These are phyloP conservation scores for Cyclotella kingstonii DNA, from an alignment of 108 stramenopile genomes.

Conservation along the genomic window DNA sequence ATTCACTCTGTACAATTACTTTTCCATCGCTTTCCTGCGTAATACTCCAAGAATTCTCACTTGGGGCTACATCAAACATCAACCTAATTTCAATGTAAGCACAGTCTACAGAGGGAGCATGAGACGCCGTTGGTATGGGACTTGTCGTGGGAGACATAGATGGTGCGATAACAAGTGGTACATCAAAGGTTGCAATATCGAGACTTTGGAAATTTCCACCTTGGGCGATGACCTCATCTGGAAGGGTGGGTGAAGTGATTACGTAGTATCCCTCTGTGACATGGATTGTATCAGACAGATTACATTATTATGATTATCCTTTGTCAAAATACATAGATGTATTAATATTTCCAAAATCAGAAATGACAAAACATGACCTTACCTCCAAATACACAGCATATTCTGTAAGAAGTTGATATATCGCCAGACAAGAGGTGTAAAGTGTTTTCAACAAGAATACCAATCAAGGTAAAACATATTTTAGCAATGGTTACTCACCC, in stretches of 20 bases:
- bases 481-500: slow-evolving; percentile 17
- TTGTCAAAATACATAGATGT: background rate
- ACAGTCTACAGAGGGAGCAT: slow-evolving; percentile 5
- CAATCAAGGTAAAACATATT: too few species aligned
- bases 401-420: too few species aligned
- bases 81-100: background rate
- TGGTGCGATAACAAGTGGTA: slow-evolving; percentile 4
- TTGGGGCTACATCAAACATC: background rate
- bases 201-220: slow-evolving; percentile 13
- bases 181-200: slow-evolving; percentile 9
- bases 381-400: slow-evolving; percentile 21
- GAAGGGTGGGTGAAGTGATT: slow-evolving; percentile 2
- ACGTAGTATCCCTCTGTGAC: slow-evolving; percentile 7
- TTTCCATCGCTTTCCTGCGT: background rate
- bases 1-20: background rate
- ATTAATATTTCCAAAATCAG: background rate
- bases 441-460: too few species aligned
- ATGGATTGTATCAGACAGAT: too few species aligned
- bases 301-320: too few species aligned
- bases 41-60: slow-evolving; percentile 2
- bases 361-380: background rate
- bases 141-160: background rate
- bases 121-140: slow-evolving; percentile 1
- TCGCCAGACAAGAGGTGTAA: too few species aligned
- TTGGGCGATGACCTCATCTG: slow-evolving; percentile 10